Evolutionary conservation across 768 basidiomycete species (phyloP).

Genomic region (Boletus patriciae): DNA sequence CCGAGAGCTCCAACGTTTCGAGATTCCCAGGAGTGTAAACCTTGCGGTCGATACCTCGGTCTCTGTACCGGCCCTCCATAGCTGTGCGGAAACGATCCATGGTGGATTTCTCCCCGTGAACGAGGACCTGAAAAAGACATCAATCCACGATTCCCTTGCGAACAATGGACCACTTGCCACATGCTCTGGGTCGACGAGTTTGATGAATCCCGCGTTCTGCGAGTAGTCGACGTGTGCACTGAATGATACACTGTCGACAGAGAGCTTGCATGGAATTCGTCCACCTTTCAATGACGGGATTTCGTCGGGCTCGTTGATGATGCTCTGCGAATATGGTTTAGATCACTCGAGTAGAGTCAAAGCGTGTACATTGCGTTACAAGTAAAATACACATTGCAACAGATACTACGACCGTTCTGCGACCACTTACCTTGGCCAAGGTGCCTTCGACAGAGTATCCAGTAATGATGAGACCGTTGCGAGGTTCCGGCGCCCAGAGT

Average conservation of each 20-base stretch:
- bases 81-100: constrained; percentile 88
- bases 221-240: constrained; percentile 95
- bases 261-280: constrained; percentile 80
- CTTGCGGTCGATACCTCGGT: constrained; percentile 86
- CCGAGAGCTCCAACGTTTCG: constrained; percentile 81
- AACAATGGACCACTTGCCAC: constrained; percentile 53
- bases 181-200: constrained; percentile 85
- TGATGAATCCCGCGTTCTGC: constrained; percentile 96
- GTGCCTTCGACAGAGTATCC: constrained; percentile 98
- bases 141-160: background rate
- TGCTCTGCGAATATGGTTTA: constrained; percentile 60
- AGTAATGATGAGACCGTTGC: constrained; percentile 92
- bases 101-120: constrained; percentile 90
- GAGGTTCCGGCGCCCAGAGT: constrained; percentile 90
- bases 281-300: constrained; percentile 72
- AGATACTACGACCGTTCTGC: background rate
- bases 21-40: constrained; percentile 92
- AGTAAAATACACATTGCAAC: constrained; percentile 20
- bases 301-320: constrained; percentile 90
- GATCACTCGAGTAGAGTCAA: constrained; percentile 6
- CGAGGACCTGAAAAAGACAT: constrained; percentile 61
- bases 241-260: constrained; percentile 93
- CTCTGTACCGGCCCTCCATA: constrained; percentile 80
- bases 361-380: constrained; percentile 10
- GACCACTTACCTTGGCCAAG: constrained; percentile 84